A percentile compares a stretch with the other conserved stretches of the same genome.
Conservation (phyloP, 805 yeast genomes). For the Starmerella kuoi region DNA sequence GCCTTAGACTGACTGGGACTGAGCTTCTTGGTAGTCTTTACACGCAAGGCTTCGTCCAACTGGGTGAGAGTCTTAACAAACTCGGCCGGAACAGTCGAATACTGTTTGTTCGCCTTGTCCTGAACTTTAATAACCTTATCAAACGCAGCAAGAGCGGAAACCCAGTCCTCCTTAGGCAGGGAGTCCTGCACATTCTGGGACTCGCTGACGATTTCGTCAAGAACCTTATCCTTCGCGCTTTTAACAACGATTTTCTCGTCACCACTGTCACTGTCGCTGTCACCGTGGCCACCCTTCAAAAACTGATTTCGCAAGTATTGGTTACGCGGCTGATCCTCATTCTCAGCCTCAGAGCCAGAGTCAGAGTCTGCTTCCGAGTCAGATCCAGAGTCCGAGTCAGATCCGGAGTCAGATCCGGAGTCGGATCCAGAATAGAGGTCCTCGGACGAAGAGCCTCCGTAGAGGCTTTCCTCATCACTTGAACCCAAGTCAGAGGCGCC, state of each 20-base stretch:
- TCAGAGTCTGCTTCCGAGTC: slow-evolving; percentile 36
- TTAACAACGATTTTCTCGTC: slow-evolving; percentile 78
- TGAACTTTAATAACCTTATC: slow-evolving; percentile 62
- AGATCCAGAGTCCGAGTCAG: slow-evolving; percentile 33
- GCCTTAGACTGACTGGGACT: slow-evolving; percentile 77
- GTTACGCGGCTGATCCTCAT: slow-evolving; percentile 30
- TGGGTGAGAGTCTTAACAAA: slow-evolving; percentile 58
- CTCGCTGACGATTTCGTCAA: slow-evolving; percentile 68
- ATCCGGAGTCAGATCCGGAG: slow-evolving; percentile 27
- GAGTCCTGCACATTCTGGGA: slow-evolving; percentile 58
- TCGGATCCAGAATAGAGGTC: slow-evolving; percentile 33
- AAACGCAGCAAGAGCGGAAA: slow-evolving; percentile 54
- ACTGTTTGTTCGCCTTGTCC: slow-evolving; percentile 64
- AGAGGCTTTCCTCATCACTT: slow-evolving; percentile 47
- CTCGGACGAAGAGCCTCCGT: slow-evolving; percentile 30
- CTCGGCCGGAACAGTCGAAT: slow-evolving; percentile 55
- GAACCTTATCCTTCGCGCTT: slow-evolving; percentile 81
- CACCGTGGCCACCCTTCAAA: slow-evolving; percentile 28
- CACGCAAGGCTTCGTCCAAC: slow-evolving; percentile 55
- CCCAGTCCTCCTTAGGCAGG: slow-evolving; percentile 61
- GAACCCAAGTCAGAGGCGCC: slow-evolving; percentile 49
- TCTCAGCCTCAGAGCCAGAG: slow-evolving; percentile 28
- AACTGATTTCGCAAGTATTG: slow-evolving; percentile 28
- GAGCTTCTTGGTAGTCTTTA: slow-evolving; percentile 48
- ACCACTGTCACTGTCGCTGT: slow-evolving; percentile 41